Base-by-base conservation (phyloP, 441 rosid species). In the Omphalea diandra region DNA sequence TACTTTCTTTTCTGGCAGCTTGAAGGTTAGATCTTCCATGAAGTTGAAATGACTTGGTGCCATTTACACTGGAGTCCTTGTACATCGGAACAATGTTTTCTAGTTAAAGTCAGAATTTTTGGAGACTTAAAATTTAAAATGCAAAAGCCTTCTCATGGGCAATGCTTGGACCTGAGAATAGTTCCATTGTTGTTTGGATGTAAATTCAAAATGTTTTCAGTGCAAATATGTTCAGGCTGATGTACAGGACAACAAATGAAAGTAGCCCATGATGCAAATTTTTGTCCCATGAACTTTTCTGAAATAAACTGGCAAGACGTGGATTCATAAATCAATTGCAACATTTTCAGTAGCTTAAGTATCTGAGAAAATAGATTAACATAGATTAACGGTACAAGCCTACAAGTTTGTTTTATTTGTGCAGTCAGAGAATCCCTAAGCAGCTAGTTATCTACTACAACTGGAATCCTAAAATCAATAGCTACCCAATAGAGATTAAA, bases 381-480 rank as follows among this genome's bases (percentile, higher is more conserved):
- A 44, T 8, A 68, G 62, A 49, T 49, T 24, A 38, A 41, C 15
- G 27, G 27, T 41, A 52, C 5, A 35, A 53, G 7, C 22, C 44
- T 65, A 60, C 32, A 41, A 17, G 40, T 27, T 15, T n/a, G 10
- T 50, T 58, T 64, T 1, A 53, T 53, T 49, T 32, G 56, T 63
- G 52, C 68, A 46, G 58, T 71, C 64, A 75, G 58, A 66, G n/a
- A 38, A 24, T 29, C 63, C 41, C 72, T 55, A 63, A 59, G 38
- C 53, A 47, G 63, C 80, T 72, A 58, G 58, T 74, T 53, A 80
- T 70, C 71, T 11, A 27, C 73, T 78, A 78, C 78, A 73, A 29
- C 75, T 35, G 71, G 59, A 33, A 59, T 72, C 81, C 83, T 75
- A 72, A 57, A 75, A 41, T 33, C 27, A 66, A 75, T 50, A 67